These are phyloP conservation scores for Casuarina glauca DNA, from an alignment of 306 rosid species.

Conservation along the genomic window DNA sequence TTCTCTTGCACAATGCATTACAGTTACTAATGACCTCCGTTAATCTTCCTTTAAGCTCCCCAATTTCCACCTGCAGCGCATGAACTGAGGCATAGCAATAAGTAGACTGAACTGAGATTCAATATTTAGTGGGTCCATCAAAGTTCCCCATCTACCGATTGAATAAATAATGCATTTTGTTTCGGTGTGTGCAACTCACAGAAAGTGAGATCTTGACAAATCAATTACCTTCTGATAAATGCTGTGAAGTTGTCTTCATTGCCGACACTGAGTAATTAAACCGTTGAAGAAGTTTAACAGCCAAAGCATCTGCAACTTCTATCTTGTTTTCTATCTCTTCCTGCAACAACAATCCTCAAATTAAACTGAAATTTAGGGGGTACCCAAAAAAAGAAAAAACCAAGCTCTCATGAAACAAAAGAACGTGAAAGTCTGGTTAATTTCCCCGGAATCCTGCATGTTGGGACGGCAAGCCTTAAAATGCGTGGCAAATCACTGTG, in stretches of 20 bases:
- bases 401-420: conserved; percentile 1
- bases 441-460: conserved; percentile 9
- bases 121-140: conserved; percentile 2
- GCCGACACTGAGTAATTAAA: conserved; percentile 72
- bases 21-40: conserved; percentile 90
- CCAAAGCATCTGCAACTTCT: conserved; percentile 83
- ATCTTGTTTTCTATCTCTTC: conserved; percentile 85
- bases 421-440: conserved; percentile 3
- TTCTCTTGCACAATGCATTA: conserved; percentile 81
- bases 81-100: conserved; percentile 45
- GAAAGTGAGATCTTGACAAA: conserved; percentile 14
- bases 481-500: not conserved
- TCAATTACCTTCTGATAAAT: conserved; percentile 80
- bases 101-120: conserved; percentile 6
- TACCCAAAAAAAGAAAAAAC: conserved; percentile 8
- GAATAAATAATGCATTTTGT: not conserved
- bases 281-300: conserved; percentile 82
- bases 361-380: conserved; percentile 9
- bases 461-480: not conserved
- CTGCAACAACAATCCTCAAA: conserved; percentile 43
- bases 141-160: not conserved
- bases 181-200: not conserved
- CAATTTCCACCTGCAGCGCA: conserved; percentile 84
- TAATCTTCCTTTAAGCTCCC: conserved; percentile 91
- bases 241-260: conserved; percentile 77